These are phyloP conservation scores for Pseudozyma flocculosa DNA, from an alignment of 1,284 basidiomycete species.

Conservation along the genomic window DNA sequence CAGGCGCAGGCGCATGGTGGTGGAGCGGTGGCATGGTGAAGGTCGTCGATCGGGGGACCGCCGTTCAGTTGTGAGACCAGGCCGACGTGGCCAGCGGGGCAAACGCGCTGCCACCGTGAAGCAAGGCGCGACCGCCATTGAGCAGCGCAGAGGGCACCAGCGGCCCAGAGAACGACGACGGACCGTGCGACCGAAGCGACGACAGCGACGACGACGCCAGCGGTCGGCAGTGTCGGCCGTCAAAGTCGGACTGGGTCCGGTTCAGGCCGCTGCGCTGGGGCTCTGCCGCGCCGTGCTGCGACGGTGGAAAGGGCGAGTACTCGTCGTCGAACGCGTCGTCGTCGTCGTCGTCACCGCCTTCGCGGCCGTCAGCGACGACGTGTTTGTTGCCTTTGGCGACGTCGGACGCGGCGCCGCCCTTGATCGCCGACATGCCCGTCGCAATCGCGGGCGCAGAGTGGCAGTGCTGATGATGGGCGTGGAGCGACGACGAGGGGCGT, in stretches of 20 bases:
- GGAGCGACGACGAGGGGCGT: conserved; percentile 15
- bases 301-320: conserved; percentile 3
- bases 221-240: conserved; percentile 10
- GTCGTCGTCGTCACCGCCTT: not conserved
- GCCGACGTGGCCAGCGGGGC: conserved; percentile 23
- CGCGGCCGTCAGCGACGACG: too few relatives aligned
- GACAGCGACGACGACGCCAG: conserved; percentile 15
- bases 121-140: conserved; percentile 18
- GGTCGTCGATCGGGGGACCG: too few relatives aligned
- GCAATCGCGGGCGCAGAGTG: conserved; percentile 39
- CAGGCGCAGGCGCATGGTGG: too few relatives aligned
- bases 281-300: conserved; percentile 1
- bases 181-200: conserved; percentile 17
- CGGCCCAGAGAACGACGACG: conserved; percentile 17
- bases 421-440: not conserved
- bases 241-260: conserved; percentile 3
- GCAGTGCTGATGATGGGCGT: conserved; percentile 27
- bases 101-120: conserved; percentile 27
- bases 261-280: not conserved
- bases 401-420: not conserved
- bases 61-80: conserved; percentile 12
- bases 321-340: conserved; percentile 11
- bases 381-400: too few relatives aligned
- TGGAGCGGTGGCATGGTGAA: too few relatives aligned
- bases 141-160: conserved; percentile 33